phyloP scores from a whole-genome alignment of 176 grass and related monocot species.

The Oropetium thomaeum region DNA sequence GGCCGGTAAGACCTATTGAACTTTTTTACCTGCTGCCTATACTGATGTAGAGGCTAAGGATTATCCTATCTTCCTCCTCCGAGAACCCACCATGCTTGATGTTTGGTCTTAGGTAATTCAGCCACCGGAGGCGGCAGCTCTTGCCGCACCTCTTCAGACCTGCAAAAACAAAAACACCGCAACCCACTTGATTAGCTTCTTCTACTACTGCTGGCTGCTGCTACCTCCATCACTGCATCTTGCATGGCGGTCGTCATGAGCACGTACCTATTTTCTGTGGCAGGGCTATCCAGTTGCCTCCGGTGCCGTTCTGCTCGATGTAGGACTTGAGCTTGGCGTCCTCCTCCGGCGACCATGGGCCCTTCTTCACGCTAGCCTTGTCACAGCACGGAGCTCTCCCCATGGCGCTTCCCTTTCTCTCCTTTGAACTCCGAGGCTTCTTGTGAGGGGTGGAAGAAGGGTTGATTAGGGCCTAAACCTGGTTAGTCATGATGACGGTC shows the following conservation, averaged over 20 bases:
- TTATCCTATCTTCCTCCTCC: slow-evolving; percentile 88
- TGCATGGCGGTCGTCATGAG: not conserved
- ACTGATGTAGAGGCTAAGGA: slow-evolving; percentile 77
- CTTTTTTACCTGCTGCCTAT: slow-evolving; percentile 88
- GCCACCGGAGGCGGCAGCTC: slow-evolving; percentile 94
- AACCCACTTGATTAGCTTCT: slow-evolving; percentile 3
- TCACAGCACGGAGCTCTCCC: slow-evolving; percentile 93
- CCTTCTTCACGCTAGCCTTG: slow-evolving; percentile 92
- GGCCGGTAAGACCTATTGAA: slow-evolving; percentile 4
- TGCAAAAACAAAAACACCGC: slow-evolving; percentile 13
- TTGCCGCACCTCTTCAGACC: slow-evolving; percentile 93
- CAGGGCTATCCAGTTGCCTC: slow-evolving; percentile 91
- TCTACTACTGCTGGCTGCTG: not conserved
- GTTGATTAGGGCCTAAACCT: slow-evolving; percentile 56
- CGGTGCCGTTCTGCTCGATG: slow-evolving; percentile 92
- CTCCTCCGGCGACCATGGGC: slow-evolving; percentile 91
- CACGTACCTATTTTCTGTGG: slow-evolving; percentile 86
- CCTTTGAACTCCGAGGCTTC: slow-evolving; percentile 23
- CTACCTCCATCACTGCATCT: not conserved
- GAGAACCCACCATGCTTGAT: slow-evolving; percentile 93
- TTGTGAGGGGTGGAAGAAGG: slow-evolving; percentile 16
- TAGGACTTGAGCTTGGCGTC: slow-evolving; percentile 90
- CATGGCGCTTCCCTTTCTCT: slow-evolving; percentile 43
- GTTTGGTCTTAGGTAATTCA: slow-evolving; percentile 96
- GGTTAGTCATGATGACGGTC: slow-evolving; percentile 43